phyloP scores from a whole-genome alignment of 2,329 filamentous ascomycete genomes.

The Dissoconium aciculare region DNA sequence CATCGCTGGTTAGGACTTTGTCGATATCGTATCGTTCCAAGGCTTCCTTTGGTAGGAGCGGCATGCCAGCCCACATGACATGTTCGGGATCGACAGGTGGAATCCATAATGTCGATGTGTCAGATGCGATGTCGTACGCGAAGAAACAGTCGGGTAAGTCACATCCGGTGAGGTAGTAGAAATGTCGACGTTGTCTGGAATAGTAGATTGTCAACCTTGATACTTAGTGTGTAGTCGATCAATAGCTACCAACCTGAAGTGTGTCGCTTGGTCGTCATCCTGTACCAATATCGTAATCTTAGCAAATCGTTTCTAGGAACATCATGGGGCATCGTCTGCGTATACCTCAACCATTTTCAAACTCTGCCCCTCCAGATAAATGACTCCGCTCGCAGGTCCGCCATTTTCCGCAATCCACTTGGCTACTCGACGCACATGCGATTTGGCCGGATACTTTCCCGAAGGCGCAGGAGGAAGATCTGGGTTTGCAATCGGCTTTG shows the following conservation, averaged over 20 bases:
- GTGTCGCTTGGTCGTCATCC: conserved; percentile 72
- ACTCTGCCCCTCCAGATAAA: conserved; percentile 79
- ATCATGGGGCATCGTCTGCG: neutral
- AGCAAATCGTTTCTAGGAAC: neutral
- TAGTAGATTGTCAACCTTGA: conserved; percentile 1
- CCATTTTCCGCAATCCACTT: conserved; percentile 55
- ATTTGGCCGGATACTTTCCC: conserved; percentile 66
- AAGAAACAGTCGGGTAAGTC: conserved; percentile 67
- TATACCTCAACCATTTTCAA: conserved; percentile 57
- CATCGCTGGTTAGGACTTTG: conserved; percentile 35
- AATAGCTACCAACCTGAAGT: conserved; percentile 49
- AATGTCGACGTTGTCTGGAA: conserved; percentile 45
- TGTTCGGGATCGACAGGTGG: conserved; percentile 75
- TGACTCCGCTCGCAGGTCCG: conserved; percentile 50
- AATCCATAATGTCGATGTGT: conserved; percentile 75
- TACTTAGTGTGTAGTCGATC: neutral
- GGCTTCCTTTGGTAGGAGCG: conserved; percentile 61
- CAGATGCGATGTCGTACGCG: conserved; percentile 63
- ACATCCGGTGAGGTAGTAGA: conserved; percentile 89
- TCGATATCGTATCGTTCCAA: conserved; percentile 45
- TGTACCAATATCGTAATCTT: conserved; percentile 10
- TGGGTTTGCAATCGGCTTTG: conserved; percentile 23
- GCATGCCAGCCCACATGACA: conserved; percentile 94
- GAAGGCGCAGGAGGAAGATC: conserved; percentile 21
- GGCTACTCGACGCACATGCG: conserved; percentile 70